Evolutionary conservation across 2,329 filamentous ascomycete genomes (phyloP).

Genomic region (Eutypella sp.): DNA sequence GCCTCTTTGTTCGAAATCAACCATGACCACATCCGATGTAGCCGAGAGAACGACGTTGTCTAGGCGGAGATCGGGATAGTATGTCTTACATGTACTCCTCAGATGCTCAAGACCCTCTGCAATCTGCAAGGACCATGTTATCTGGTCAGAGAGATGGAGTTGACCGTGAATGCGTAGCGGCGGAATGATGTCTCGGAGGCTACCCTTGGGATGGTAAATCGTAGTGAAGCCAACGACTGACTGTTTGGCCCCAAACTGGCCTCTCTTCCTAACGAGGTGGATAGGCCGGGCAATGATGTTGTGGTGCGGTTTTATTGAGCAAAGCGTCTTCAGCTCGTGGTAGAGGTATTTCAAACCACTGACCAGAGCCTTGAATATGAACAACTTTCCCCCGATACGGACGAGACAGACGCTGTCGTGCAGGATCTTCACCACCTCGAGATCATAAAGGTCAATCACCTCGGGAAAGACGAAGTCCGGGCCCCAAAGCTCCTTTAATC

Average conservation of each 20-base stretch:
- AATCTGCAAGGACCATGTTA: slow-evolving; percentile 51
- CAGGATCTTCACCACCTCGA: slow-evolving; percentile 49
- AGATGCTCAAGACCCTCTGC: slow-evolving; percentile 47
- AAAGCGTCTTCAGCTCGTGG: slow-evolving; percentile 53
- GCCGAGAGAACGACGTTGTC: slow-evolving; percentile 54
- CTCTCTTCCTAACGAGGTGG: slow-evolving; percentile 51
- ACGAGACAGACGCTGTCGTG: slow-evolving; percentile 58
- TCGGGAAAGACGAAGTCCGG: slow-evolving; percentile 36
- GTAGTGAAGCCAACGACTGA: slow-evolving; percentile 54
- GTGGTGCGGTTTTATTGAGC: slow-evolving; percentile 45
- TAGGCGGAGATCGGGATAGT: slow-evolving; percentile 55
- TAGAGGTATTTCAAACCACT: slow-evolving; percentile 57
- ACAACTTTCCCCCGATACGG: slow-evolving; percentile 33
- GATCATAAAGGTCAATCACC: slow-evolving; percentile 42
- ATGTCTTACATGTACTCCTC: slow-evolving; percentile 38
- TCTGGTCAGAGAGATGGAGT: slow-evolving; percentile 38
- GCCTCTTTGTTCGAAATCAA: slow-evolving; percentile 59
- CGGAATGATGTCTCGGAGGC: slow-evolving; percentile 51
- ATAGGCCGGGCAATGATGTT: slow-evolving; percentile 48
- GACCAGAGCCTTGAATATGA: slow-evolving; percentile 55
- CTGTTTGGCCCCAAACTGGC: slow-evolving; percentile 50
- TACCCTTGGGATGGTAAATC: slow-evolving; percentile 48
- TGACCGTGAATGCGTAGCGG: slow-evolving; percentile 41
- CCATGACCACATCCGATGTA: slow-evolving; percentile 44
- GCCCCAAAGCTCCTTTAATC: slow-evolving; percentile 41